Conservation (phyloP, 108 stramenopile species). For the Nitzschia sp. region DNA sequence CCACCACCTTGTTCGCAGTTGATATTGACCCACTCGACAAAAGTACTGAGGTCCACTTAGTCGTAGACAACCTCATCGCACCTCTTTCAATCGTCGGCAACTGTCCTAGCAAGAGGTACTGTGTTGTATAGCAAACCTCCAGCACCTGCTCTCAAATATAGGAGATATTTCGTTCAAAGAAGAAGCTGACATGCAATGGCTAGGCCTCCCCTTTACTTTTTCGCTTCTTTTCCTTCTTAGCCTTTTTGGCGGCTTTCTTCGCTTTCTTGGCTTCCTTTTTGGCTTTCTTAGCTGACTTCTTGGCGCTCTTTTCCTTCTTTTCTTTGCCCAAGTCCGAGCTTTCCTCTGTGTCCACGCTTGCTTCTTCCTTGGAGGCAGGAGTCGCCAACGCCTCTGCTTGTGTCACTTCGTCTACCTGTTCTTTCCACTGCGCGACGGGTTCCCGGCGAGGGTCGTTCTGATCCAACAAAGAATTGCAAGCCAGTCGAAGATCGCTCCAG, state of each 20-base stretch:
- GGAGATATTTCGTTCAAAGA: no score
- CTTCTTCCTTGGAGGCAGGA: background rate
- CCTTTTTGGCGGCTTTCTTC: slow-evolving; percentile 21
- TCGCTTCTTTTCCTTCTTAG: slow-evolving; percentile 28
- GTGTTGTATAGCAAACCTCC: no score
- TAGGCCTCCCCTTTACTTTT: slow-evolving; percentile 6
- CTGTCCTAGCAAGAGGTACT: no score
- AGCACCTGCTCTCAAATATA: no score
- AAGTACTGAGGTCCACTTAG: no score
- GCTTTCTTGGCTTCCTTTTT: slow-evolving; percentile 22
- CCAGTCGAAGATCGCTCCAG: slow-evolving; percentile 27
- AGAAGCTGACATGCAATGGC: no score
- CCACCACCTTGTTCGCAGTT: no score
- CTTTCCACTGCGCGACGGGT: slow-evolving; percentile 26
- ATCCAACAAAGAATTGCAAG: slow-evolving; percentile 28
- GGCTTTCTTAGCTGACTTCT: slow-evolving; percentile 13
- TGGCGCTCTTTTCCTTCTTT: slow-evolving; percentile 3
- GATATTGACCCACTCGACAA: no score
- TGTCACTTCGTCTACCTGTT: background rate
- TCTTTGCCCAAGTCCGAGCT: background rate
- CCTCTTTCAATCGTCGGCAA: no score
- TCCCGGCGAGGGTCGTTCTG: slow-evolving; percentile 24
- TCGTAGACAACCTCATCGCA: no score
- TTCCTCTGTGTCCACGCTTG: background rate
- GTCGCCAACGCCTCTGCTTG: background rate